A percentile compares a stretch with the other conserved stretches of the same genome.
Conservation (phyloP, 192 early-diverging fungal species). For the Gryganskiella cystojenkinii region DNA sequence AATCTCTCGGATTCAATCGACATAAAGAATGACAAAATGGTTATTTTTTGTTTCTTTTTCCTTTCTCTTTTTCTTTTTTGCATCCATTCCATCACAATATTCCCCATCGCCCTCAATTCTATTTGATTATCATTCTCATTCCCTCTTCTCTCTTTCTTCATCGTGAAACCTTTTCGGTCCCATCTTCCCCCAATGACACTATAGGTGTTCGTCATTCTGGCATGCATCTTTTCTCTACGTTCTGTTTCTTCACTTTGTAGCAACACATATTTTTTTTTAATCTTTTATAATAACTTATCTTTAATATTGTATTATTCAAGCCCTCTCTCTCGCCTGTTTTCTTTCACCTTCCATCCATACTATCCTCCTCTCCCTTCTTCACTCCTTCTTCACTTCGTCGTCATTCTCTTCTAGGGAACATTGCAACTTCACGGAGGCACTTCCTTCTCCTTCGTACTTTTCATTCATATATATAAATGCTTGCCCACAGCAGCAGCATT, state of each 20-base stretch:
- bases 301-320: no score
- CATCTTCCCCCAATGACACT: slow-evolving; percentile 4
- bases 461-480: neutral
- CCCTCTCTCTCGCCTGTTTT: neutral
- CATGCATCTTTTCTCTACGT: neutral
- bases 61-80: neutral
- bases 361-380: neutral
- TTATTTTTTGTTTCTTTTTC: neutral
- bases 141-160: neutral
- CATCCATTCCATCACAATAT: neutral
- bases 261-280: neutral
- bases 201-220: neutral
- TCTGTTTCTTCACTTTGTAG: neutral
- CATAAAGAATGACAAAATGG: neutral
- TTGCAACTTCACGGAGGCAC: neutral
- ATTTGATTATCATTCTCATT: neutral
- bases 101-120: neutral
- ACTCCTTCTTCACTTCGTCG: neutral
- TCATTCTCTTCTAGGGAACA: neutral
- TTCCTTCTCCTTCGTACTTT: neutral
- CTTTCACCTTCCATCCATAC: neutral
- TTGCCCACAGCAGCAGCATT: neutral
- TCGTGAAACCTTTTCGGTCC: neutral
- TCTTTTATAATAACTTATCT: neutral
- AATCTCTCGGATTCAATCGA: neutral